Base-by-base conservation (phyloP, 306 rosid species). In the Trichosanthes truncata region DNA sequence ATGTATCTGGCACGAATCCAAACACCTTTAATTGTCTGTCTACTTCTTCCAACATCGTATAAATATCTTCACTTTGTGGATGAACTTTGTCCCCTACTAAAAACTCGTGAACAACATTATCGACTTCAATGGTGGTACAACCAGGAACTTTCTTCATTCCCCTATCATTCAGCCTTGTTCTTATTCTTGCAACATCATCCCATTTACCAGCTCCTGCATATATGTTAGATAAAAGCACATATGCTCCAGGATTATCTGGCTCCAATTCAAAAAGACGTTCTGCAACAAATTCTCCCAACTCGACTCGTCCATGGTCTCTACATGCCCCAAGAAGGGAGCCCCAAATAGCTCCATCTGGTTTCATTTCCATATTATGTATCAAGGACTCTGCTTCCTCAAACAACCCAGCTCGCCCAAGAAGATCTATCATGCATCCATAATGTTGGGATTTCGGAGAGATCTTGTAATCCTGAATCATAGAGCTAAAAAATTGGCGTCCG, bases 101-200 rank as follows among this genome's bases (percentile, higher is more conserved):
- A 80, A 92, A 94, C 87, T 92, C 96, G 78, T 94, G 93, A 83
- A 94, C 97, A 31, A 85, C 80, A 69, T 91, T 89, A 62, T 92
- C 90, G 59, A 94, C 85, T 85, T 86, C 91, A 76, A 92, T 89
- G 25, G 94, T 90, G 68, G 98, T 92, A 78, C 94, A 92, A 2
- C 97, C 94, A 0, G 97, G 98, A 87, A 88, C 89, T 89, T 94
- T 92, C 88, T 90, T 94, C 92, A 90, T 83, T 82, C 96, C 96
- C 81, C 79, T 86, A 69, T 86, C 96, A 53, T 92, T 91, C 51
- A 92, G 82, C 81, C 60, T 87, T 49, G 96, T 88, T 86, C 98
- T 86, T 83, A 89, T 87, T 81, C 87, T 88, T 25, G 94, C 96
- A 51, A 89, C 97, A 81, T 90, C 94, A 66, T 94, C 93, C 98